A percentile compares a stretch with the other conserved stretches of the same genome.
Conservation (phyloP, 2,329 filamentous ascomycete species). For the Escovopsis sp. region DNA sequence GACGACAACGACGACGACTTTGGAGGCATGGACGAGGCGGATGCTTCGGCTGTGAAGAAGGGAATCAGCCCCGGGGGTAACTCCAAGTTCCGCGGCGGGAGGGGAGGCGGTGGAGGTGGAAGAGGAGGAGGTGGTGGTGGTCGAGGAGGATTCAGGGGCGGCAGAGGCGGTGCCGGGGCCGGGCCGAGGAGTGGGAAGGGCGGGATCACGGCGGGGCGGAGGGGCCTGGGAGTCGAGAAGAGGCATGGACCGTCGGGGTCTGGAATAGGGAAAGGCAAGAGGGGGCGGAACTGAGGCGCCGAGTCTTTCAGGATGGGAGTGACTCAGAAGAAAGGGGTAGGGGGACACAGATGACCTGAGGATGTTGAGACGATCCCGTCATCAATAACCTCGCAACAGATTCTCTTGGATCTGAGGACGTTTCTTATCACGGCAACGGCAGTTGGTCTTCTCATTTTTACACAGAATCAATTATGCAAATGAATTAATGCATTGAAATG, state of each 20-base stretch:
- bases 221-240: conserved; percentile 36
- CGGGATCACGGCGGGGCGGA: conserved; percentile 29
- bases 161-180: conserved; percentile 18
- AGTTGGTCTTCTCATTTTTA: too few species aligned
- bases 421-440: too few species aligned
- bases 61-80: conserved; percentile 25
- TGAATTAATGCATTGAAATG: background rate
- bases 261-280: conserved; percentile 26
- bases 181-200: conserved; percentile 29
- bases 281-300: conserved; percentile 13
- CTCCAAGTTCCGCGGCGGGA: conserved; percentile 15
- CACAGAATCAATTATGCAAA: background rate
- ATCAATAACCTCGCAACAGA: too few species aligned
- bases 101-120: conserved; percentile 21
- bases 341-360: too few species aligned
- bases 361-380: too few species aligned
- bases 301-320: background rate
- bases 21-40: conserved; percentile 38
- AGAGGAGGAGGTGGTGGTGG: conserved; percentile 5
- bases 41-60: conserved; percentile 36
- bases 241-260: conserved; percentile 22
- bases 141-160: conserved; percentile 26
- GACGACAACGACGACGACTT: conserved; percentile 38
- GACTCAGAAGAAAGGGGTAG: background rate
- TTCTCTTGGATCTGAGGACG: too few species aligned